Evolutionary conservation across 768 basidiomycete species (phyloP), one percentile per base, ranked within the genome.

Genomic region (Termitomyces sp.): DNA sequence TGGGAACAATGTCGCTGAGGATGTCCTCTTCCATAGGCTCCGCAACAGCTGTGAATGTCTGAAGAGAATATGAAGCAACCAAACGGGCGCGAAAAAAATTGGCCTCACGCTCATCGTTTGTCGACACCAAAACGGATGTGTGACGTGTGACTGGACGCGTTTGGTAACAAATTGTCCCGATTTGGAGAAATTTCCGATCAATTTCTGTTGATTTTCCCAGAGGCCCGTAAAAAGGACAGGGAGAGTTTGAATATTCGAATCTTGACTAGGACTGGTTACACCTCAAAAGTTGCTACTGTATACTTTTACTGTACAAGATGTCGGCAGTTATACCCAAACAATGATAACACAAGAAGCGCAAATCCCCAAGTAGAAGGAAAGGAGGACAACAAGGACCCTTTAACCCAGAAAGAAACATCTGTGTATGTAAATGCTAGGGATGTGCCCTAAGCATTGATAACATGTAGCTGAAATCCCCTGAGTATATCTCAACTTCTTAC

Each of bases 1-100:
- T 90, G 2, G 94, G 94, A 8, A 96, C 86, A 57, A 95, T 83
- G 70, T 96, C 94, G 66, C 90, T 92, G 60, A 97, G 80, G 51
- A 92, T 87, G 70, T 95, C 94, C 54, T 94, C 93, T 12, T 83
- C 80, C 69, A 74, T 75, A 26, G 72, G 66, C 40, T 72, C 70
- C 26, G 68, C 71, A 0, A 76, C 64, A 12, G 43, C 20, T 54
- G 75, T 78, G 57, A 78, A 77, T 26, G 74, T 64, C 77, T 77
- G 47, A 44, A 50, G 24, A 36, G 32, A 32, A 6, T 12, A 24
- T 60, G 6, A 61, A 28, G 0, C 35, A 20, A 14, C 8, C 13
- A 36, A 22, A 22, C 26, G 16, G 44, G 24, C 16, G 44, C 47
- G 30, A 16, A 36, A 48, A 60, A 61, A 56, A 26, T 53, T 56